phyloP scores from a whole-genome alignment of 1,139 yeast species.

The Pichia sp. region DNA sequence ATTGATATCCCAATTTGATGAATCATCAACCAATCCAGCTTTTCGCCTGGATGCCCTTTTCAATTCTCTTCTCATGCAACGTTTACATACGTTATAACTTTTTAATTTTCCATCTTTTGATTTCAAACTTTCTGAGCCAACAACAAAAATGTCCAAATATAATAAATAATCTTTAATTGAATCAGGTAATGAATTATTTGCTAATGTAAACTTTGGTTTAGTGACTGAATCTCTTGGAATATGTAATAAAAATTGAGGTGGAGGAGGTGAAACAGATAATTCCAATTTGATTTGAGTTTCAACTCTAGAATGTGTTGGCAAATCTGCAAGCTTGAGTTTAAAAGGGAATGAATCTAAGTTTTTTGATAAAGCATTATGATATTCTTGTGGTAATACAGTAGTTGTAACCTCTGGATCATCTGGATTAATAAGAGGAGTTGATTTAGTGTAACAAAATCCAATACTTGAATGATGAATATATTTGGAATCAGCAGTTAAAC shows the following conservation, averaged over 20 bases:
- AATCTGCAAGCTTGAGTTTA: conserved; percentile 48
- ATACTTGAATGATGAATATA: conserved; percentile 13
- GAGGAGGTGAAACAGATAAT: conserved; percentile 63
- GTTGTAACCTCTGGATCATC: conserved; percentile 23
- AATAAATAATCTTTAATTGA: conserved; percentile 46
- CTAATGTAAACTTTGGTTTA: conserved; percentile 70
- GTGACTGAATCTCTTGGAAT: conserved; percentile 84
- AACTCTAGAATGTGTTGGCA: conserved; percentile 80
- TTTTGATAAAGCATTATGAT: conserved; percentile 26
- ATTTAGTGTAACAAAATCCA: conserved; percentile 13
- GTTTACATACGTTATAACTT: conserved; percentile 66
- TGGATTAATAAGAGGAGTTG: conserved; percentile 6
- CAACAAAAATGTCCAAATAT: conserved; percentile 59
- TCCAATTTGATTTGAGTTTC: conserved; percentile 88
- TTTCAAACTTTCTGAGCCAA: conserved; percentile 34
- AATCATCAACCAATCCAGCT: conserved; percentile 58
- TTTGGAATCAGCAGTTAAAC: conserved; percentile 28
- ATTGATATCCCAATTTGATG: conserved; percentile 69
- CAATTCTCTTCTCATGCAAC: conserved; percentile 87
- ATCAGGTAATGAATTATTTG: conserved; percentile 42
- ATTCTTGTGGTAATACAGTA: conserved; percentile 28
- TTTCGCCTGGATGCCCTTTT: conserved; percentile 88
- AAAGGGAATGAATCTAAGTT: conserved; percentile 45
- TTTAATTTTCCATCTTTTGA: conserved; percentile 18
- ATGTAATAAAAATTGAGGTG: conserved; percentile 63